phyloP scores from a whole-genome alignment of 257 asterid genomes.

The Nyctanthes arbortristis region DNA sequence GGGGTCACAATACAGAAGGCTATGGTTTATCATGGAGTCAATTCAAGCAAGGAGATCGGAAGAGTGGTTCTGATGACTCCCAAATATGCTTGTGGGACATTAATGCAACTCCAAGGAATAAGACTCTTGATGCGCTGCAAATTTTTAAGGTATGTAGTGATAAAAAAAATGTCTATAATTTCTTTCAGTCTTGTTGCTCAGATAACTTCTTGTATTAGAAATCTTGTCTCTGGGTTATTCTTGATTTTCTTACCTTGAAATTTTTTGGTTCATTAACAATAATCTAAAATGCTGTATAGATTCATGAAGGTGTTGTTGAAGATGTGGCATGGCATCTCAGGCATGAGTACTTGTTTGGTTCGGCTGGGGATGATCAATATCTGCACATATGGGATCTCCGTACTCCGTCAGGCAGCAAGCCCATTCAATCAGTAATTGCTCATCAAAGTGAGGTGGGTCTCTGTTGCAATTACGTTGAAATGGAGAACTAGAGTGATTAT shows the following conservation, averaged over 20 bases:
- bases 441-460: constrained; percentile 90
- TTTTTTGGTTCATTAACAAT: constrained; percentile 10
- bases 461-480: constrained; percentile 17
- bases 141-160: constrained; percentile 67
- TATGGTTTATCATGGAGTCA: constrained; percentile 97
- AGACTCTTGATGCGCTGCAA: constrained; percentile 82
- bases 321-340: constrained; percentile 99
- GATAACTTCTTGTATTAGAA: background rate
- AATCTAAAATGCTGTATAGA: constrained; percentile 36
- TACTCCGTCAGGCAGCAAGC: constrained; percentile 63
- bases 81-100: constrained; percentile 98
- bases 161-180: background rate
- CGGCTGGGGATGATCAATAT: constrained; percentile 95
- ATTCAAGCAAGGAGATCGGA: constrained; percentile 79
- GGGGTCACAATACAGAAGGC: constrained; percentile 93
- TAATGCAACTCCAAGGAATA: constrained; percentile 76
- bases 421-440: constrained; percentile 88
- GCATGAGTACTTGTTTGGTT: constrained; percentile 94
- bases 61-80: constrained; percentile 95
- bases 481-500: background rate
- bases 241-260: background rate
- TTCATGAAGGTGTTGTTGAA: constrained; percentile 97
- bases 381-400: constrained; percentile 93
- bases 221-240: background rate
- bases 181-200: background rate